phyloP scores from a whole-genome alignment of 768 basidiomycete species.

The Lentinus brumalis region DNA sequence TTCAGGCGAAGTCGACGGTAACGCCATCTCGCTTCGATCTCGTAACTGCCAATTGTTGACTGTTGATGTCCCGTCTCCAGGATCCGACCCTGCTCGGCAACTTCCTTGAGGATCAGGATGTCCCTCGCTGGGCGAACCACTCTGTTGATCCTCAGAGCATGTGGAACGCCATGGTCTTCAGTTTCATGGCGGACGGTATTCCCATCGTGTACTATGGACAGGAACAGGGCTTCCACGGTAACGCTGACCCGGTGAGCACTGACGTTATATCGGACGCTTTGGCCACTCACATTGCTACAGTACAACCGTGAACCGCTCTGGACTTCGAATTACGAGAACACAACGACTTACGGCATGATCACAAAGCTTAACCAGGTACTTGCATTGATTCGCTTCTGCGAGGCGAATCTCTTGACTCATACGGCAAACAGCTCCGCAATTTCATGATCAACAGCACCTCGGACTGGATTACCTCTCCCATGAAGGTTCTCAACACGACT shows the following conservation, averaged over 20 bases:
- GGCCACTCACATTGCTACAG: conserved; percentile 33
- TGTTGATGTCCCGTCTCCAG: conserved; percentile 14
- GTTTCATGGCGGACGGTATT: conserved; percentile 81
- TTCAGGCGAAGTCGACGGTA: conserved; percentile 55
- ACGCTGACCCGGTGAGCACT: conserved; percentile 59
- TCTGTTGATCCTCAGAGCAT: conserved; percentile 74
- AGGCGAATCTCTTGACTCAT: not conserved
- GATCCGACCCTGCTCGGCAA: conserved; percentile 58
- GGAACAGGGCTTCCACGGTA: conserved; percentile 70
- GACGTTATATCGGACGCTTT: not conserved
- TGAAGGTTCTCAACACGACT: conserved; percentile 53
- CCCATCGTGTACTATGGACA: conserved; percentile 84
- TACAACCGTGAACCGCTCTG: conserved; percentile 78
- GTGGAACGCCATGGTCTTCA: conserved; percentile 75
- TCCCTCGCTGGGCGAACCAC: conserved; percentile 71
- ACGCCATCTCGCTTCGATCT: not conserved
- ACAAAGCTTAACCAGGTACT: conserved; percentile 59
- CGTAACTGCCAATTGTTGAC: not conserved
- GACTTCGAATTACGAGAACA: conserved; percentile 65
- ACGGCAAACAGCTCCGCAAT: conserved; percentile 54
- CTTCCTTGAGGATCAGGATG: conserved; percentile 80
- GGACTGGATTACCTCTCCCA: conserved; percentile 53
- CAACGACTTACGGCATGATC: conserved; percentile 58
- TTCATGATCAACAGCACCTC: conserved; percentile 51
- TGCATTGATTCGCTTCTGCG: not conserved